Base-by-base conservation (phyloP, 2,329 filamentous ascomycete species). In the Akanthomyces uredinophilus region DNA sequence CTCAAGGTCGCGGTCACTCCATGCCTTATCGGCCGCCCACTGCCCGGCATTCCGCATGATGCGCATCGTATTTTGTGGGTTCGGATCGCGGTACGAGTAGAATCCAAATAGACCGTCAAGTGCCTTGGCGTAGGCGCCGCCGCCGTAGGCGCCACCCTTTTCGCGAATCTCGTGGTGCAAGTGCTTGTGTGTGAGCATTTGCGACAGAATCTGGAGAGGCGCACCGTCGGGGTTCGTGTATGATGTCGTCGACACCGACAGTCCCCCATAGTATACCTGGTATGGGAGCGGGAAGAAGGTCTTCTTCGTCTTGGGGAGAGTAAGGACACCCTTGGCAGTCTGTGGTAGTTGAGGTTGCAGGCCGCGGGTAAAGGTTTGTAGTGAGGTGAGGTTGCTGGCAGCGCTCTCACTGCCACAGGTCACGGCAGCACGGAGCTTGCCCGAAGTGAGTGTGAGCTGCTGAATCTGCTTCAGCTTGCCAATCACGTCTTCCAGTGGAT, bases 131-230 rank as follows among this genome's bases (percentile, higher is more conserved):
- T 92, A 94, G 1, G 95, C 94, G 16, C 93, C 92, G 24, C 92
- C 95, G 50, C 95, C 95, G 68, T 99, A 99, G 0, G 95, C 95
- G 43, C 95, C 95, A 37, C 95, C 95, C 76, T 98, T 98, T 73
- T 99, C 95, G 61, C 95, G 90, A 67, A 99, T 97, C 75, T 98
- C 95, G 68, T 96, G 94, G 72, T 99, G 95, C 32, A 99, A 82
- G 71, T 97, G 91, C 75, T 96, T 97, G 78, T 99, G 94, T 0
- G 94, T 98, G 37, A 99, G 84, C 20, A 99, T 85, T 73, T 97
- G 92, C 14, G 93, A 87, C 24, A 99, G 86, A 46, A 98, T 89
- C 69, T 94, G 92, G 18, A 98, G 86, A 0, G 92, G 84, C 1
- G 95, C 91, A 46, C 90, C 87, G 58, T 89, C 83, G 0, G 87